Conservation (phyloP, 352 stramenopile genomes). For the Globisporangium middletonii region DNA sequence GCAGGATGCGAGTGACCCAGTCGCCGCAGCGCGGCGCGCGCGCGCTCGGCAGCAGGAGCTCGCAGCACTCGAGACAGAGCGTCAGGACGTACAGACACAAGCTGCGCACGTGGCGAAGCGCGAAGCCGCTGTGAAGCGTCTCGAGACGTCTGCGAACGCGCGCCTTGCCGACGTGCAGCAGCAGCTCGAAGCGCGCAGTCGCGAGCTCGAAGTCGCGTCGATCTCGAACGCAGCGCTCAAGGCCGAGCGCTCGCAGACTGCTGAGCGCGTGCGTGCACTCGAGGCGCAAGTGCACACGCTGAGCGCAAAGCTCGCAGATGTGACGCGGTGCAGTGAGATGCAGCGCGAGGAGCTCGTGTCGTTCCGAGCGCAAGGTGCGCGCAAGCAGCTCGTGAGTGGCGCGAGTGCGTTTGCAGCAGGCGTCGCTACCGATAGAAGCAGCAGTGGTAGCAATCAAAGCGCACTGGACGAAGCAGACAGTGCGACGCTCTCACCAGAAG, state of each 20-base stretch:
- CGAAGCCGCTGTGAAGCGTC: conserved; percentile 6
- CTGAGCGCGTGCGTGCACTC: not conserved
- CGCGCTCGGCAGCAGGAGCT: conserved; percentile 1
- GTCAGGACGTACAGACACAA: not conserved
- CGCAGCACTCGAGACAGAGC: not conserved
- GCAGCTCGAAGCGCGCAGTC: not conserved
- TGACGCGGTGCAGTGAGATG: conserved; percentile 6
- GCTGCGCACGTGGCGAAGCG: not conserved
- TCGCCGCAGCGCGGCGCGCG: not conserved
- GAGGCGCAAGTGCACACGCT: not conserved
- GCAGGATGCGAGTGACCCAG: conserved; percentile 1
- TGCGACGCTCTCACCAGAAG: conserved; percentile 7
- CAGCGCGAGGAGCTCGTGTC: conserved; percentile 10
- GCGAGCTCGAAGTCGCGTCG: not conserved
- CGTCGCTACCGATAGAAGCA: not conserved
- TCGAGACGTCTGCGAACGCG: conserved; percentile 1
- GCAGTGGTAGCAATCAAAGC: not conserved
- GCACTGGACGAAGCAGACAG: not conserved
- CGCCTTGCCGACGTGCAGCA: not conserved
- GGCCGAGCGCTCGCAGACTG: not conserved
- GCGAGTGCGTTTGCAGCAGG: not conserved
- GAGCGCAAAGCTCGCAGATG: not conserved
- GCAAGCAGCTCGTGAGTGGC: not conserved
- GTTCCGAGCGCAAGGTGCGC: not conserved
- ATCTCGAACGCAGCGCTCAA: not conserved